Base-by-base conservation (phyloP, 106 monocot genomes). In the Vanilla planifolia region DNA sequence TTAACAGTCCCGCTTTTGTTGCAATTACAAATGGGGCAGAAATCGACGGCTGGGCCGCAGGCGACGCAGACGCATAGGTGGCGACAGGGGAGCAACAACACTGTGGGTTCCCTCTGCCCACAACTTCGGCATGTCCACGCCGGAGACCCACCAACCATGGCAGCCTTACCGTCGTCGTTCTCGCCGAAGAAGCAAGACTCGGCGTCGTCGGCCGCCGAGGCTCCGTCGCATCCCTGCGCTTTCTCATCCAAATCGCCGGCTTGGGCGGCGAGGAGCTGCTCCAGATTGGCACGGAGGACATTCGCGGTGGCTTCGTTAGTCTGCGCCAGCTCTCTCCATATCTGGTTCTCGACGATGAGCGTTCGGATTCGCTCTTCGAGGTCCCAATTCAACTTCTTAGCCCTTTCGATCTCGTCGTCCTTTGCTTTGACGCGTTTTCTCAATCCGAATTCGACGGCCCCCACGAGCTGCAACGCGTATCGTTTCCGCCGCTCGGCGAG, bases 1-100 rank as follows among this genome's bases (percentile, higher is more conserved):
- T 69, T 65, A 34, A 86, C 45, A 23, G 58, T 77, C 13, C 79
- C 80, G 51, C 36, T 76, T 32, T 71, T 73, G 57, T 19, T 21
- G 57, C 59, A 70, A 8, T 59, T 63, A 56, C 65, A 66, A 4
- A 66, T 51, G 5, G 65, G 65, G 35, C 65, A 66, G 3, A 9
- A 23, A 13, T 23, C 17, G 22, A 7, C 8, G 0, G 21, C 19
- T n/a, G 65, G 22, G 22, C 52, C 36, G 39, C 65, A 66, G 16
- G 28, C 5, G 8, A 10, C 51, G 37, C 65, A 66, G 22, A 66
- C 22, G 20, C 65, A 66, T 20, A 66, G 65, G 13, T 66, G 65
- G 10, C 51, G 16, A 40, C 65, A 66, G 7, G 65, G 65, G 0
- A 66, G 52, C 35, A 66, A 39, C 34, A 66, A 52, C 33, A 66